These are phyloP conservation scores for Sugiyamaella smithiae DNA, from an alignment of 805 yeast species.

Conservation along the genomic window DNA sequence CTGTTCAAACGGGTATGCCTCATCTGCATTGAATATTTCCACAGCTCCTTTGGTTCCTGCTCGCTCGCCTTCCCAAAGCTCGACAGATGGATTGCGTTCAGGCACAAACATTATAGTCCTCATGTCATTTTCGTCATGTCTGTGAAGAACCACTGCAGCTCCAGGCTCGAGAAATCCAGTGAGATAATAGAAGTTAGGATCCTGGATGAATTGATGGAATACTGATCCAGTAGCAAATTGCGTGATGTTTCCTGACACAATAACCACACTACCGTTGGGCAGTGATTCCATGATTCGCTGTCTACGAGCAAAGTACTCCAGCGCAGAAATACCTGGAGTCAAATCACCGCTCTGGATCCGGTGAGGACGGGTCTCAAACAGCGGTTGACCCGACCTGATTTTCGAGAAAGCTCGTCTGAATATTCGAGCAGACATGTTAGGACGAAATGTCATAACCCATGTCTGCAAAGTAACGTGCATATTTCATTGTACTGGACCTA, in stretches of 20 bases:
- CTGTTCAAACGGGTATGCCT: slow-evolving; percentile 50
- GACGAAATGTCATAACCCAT: not conserved
- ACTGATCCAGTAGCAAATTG: slow-evolving; percentile 89
- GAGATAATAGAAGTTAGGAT: slow-evolving; percentile 79
- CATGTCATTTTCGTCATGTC: slow-evolving; percentile 37
- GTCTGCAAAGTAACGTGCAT: not conserved
- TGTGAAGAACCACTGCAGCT: slow-evolving; percentile 54
- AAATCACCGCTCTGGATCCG: slow-evolving; percentile 70
- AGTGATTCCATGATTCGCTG: slow-evolving; percentile 52
- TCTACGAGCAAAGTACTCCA: slow-evolving; percentile 78
- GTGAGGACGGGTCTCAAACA: slow-evolving; percentile 80
- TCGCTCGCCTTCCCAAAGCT: slow-evolving; percentile 93
- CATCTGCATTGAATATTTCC: slow-evolving; percentile 86
- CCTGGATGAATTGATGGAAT: slow-evolving; percentile 88
- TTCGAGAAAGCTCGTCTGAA: not conserved
- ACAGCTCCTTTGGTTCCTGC: slow-evolving; percentile 81
- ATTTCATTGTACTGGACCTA: no score
- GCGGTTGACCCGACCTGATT: slow-evolving; percentile 66
- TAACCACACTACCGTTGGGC: slow-evolving; percentile 64
- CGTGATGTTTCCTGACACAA: slow-evolving; percentile 66
- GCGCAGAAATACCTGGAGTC: slow-evolving; percentile 83
- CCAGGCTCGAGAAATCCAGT: slow-evolving; percentile 94
- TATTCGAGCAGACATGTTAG: slow-evolving; percentile 1
- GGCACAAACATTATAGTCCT: slow-evolving; percentile 80
- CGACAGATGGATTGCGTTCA: slow-evolving; percentile 70